Evolutionary conservation across 768 basidiomycete genomes (phyloP).

Genomic region (Dioszegia aurantiaca): DNA sequence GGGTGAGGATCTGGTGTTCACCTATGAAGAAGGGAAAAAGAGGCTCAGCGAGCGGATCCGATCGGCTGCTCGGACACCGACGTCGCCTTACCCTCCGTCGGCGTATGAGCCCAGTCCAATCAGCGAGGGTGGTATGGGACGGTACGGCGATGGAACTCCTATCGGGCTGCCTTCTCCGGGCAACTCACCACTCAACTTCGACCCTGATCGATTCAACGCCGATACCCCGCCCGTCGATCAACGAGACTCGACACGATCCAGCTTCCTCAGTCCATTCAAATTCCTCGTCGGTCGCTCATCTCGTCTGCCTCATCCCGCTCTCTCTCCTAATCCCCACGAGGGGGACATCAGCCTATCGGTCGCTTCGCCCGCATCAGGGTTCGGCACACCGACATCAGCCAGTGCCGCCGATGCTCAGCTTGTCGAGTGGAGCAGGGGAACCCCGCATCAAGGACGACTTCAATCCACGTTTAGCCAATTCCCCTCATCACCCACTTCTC

Average conservation of each 20-base stretch:
- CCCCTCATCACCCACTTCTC: background rate
- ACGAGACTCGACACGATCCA: background rate
- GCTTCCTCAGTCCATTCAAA: slow-evolving; percentile 3
- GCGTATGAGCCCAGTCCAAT: background rate
- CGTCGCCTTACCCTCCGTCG: background rate
- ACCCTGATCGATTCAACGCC: background rate
- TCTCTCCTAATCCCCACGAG: background rate
- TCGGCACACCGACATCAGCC: slow-evolving; percentile 1
- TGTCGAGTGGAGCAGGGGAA: slow-evolving; percentile 8
- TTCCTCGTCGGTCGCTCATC: slow-evolving; percentile 1
- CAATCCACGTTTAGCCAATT: background rate
- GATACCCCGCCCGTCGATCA: background rate
- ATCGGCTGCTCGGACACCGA: background rate
- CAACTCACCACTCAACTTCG: background rate
- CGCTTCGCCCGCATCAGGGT: background rate
- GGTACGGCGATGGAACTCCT: background rate
- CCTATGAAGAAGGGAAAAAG: slow-evolving; percentile 8
- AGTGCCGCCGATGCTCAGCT: background rate
- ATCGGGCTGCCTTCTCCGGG: background rate
- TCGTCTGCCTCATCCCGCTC: background rate
- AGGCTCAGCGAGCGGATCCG: slow-evolving; percentile 3
- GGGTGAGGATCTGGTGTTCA: background rate
- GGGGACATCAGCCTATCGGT: background rate
- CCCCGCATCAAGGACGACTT: background rate
- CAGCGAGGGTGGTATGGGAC: background rate